phyloP scores from a whole-genome alignment of 2,329 filamentous ascomycete species.

The Phoma sp. region DNA sequence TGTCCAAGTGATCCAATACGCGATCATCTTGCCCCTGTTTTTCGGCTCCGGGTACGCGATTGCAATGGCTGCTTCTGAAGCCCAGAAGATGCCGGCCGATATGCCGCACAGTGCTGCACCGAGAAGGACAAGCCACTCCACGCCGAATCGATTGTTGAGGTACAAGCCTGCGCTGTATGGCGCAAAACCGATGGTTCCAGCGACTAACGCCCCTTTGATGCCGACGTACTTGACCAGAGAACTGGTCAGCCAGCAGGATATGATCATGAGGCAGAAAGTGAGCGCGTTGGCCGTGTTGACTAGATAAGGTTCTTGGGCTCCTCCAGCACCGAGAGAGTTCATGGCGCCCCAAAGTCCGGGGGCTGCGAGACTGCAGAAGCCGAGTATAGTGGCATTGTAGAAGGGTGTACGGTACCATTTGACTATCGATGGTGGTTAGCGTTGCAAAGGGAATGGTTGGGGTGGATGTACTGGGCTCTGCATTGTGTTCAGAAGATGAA shows the following conservation, averaged over 20 bases:
- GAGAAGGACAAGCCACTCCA: constrained; percentile 20
- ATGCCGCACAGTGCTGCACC: constrained; percentile 22
- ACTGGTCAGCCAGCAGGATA: constrained; percentile 19
- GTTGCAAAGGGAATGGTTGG: neutral
- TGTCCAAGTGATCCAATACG: constrained; percentile 60
- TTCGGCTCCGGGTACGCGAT: constrained; percentile 19
- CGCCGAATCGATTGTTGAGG: constrained; percentile 22
- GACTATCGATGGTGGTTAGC: constrained; percentile 46
- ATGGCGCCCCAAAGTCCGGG: constrained; percentile 29
- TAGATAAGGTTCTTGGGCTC: constrained; percentile 20
- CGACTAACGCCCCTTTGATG: constrained; percentile 19
- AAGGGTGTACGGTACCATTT: constrained; percentile 74
- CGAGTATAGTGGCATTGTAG: constrained; percentile 73
- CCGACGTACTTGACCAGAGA: constrained; percentile 19
- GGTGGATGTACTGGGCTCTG: neutral
- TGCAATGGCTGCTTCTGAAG: constrained; percentile 18
- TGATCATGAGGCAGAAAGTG: constrained; percentile 19
- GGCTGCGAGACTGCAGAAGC: constrained; percentile 71
- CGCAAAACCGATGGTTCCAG: constrained; percentile 20
- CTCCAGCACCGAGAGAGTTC: constrained; percentile 25
- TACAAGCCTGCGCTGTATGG: constrained; percentile 25
- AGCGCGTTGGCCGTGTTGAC: constrained; percentile 27
- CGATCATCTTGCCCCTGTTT: constrained; percentile 27
- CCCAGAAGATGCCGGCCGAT: constrained; percentile 24
- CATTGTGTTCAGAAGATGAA: neutral